Evolutionary conservation across 805 yeast species (phyloP), one percentile per base, ranked within the genome.

Genomic region (Scheffersomyces spartinae): DNA sequence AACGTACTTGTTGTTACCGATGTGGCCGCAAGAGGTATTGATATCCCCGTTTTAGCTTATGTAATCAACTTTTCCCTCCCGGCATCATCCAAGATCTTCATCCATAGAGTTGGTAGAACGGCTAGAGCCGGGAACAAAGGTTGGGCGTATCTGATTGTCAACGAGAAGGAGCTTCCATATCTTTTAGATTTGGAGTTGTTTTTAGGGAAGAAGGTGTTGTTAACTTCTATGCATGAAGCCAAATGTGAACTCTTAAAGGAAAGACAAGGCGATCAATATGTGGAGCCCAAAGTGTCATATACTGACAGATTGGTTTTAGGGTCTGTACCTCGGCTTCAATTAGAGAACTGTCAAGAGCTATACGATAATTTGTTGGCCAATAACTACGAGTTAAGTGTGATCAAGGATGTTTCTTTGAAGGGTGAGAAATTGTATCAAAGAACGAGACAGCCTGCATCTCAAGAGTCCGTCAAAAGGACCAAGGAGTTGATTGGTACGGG

Each of bases 61-160:
- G 99, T 91, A 27, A 68, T 91, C 39, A 91, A 91, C 50, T 91
- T 71, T 52, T 74, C 95, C 1, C 63, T 91, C 32, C 97, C 97
- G 7, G 79, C 84, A 1, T 77, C 93, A 2, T 84, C 96, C 4
- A 91, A 93, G 52, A 80, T 88, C 31, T 91, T 91, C 52, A 71
- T 91, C 29, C 99, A 91, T 55, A 74, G 99, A 57, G 97, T 91
- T 24, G 99, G 99, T 52, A 77, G 99, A 68, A 91, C 99, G 23
- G 99, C 98, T 7, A 80, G 99, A 68, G 98, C 98, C 6, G 99
- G 99, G 48, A 79, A 84, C 48, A 74, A 69, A 40, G 99, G 99
- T 46, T 85, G 96, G 94, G 99, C 98, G 0, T 91, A 82, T 49
- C 78, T 95, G 3, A 71, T 91, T 32, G 78, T 86, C 6, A 66